A percentile compares a stretch with the other conserved stretches of the same genome.
phyloP scores from a whole-genome alignment of 805 yeast genomes.

The Blastobotrys attinorum region DNA sequence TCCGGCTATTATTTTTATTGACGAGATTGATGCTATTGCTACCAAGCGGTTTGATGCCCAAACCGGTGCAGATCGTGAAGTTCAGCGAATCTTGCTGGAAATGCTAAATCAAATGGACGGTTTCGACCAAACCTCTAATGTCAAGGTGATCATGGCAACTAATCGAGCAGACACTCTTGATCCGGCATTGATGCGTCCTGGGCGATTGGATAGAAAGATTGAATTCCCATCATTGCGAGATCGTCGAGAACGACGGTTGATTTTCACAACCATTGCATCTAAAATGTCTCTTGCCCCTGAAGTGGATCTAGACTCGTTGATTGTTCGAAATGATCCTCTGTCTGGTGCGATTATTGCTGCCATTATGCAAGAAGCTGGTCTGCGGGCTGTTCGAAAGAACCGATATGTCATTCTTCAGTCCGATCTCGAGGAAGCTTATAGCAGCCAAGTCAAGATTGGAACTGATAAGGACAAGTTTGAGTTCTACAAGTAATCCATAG shows the following conservation, averaged over 20 bases:
- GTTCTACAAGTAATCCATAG: slow-evolving; percentile 68
- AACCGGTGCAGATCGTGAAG: slow-evolving; percentile 98
- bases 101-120: slow-evolving; percentile 98
- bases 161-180: slow-evolving; percentile 99
- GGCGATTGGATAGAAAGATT: slow-evolving; percentile 95
- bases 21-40: slow-evolving; percentile 98
- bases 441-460: slow-evolving; percentile 92
- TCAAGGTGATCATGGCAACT: slow-evolving; percentile 98
- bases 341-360: slow-evolving; percentile 97
- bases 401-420: slow-evolving; percentile 93
- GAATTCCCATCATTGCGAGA: slow-evolving; percentile 96
- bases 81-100: slow-evolving; percentile 97
- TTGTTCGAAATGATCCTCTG: slow-evolving; percentile 91
- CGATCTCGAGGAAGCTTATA: slow-evolving; percentile 96
- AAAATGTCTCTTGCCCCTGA: slow-evolving; percentile 98
- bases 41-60: slow-evolving; percentile 99
- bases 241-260: slow-evolving; percentile 95
- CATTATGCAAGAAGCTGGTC: slow-evolving; percentile 99
- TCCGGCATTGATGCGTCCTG: slow-evolving; percentile 97
- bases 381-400: slow-evolving; percentile 96
- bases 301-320: slow-evolving; percentile 89
- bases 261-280: slow-evolving; percentile 91
- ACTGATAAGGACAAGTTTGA: slow-evolving; percentile 96
- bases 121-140: slow-evolving; percentile 90
- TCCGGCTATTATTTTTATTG: slow-evolving; percentile 94